Evolutionary conservation across 805 yeast species (phyloP), one percentile per base, ranked within the genome.

Genomic region (Novakomyces olei): DNA sequence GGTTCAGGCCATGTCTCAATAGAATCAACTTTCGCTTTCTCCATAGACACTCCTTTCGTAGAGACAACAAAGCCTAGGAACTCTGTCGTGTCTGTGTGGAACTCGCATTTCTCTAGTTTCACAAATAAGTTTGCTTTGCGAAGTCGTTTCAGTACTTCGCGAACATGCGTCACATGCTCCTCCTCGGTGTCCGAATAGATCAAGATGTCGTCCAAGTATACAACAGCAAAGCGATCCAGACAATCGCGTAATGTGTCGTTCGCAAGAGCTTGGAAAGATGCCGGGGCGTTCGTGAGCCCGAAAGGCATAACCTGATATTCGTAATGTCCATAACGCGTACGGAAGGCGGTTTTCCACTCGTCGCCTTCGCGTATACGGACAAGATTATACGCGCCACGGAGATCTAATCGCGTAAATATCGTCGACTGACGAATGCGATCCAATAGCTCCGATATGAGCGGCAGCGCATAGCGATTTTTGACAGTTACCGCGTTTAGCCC

Each of bases 311-410:
- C 49, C 3, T 20, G 32, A 38, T 41, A 47, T 27, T 45, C 42
- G 27, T 34, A 43, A 4, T 37, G 33, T 6, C 48, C 51, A 5
- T 15, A 4, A 2, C 20, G 35, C 1, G 48, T 38, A 3, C n/a
- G 23, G 23, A 47, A 47, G n/a, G 49, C 45, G 5, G 47, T 44
- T 15, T 44, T 41, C 8, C 22, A 14, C 10, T 14, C 15, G 29
- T 34, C 36, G 2, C 26, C 22, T 3, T 40, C 79, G 69, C 8
- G 31, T 9, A 26, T 12, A n/a, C 9, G 29, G 4, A 34, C 17
- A 14, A 29, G 36, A 20, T 26, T 10, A 18, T 29, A 34, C 10
- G 45, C 48, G 5, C 34, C 34, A 19, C 28, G 19, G 10, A 45
- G 34, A 26, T 44, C 46, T 12, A 45, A 25, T 25, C 41, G 43